Evolutionary conservation across 768 basidiomycete genomes (phyloP).

Genomic region (Sutorius australiensis): DNA sequence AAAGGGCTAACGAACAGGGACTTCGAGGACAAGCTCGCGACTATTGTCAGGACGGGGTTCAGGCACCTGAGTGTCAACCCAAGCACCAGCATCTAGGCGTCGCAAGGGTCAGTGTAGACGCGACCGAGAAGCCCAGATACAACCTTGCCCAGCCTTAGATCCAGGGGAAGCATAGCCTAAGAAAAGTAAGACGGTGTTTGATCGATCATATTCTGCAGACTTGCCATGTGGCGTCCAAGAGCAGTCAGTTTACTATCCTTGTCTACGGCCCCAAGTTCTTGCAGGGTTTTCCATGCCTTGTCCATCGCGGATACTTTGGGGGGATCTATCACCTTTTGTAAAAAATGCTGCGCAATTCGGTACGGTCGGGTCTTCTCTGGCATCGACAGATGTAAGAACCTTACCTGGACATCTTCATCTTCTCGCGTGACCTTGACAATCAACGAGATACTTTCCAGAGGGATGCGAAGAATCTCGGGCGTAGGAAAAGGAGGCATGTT

Average conservation of each 20-base stretch:
- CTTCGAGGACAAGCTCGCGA: slow-evolving; percentile 81
- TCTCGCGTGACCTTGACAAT: slow-evolving; percentile 78
- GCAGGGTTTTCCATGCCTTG: slow-evolving; percentile 66
- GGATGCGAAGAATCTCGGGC: slow-evolving; percentile 86
- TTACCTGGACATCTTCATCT: slow-evolving; percentile 72
- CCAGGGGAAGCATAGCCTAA: slow-evolving; percentile 82
- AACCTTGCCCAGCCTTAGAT: slow-evolving; percentile 84
- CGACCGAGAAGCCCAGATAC: background rate
- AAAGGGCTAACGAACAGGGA: slow-evolving; percentile 79
- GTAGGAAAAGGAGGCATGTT: slow-evolving; percentile 69
- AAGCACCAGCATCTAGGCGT: slow-evolving; percentile 77
- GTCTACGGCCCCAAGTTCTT: slow-evolving; percentile 76
- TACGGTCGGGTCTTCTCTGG: background rate
- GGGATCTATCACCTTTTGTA: slow-evolving; percentile 78
- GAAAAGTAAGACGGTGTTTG: background rate
- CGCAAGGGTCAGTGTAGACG: background rate
- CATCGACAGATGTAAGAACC: slow-evolving; percentile 12
- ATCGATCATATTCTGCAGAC: slow-evolving; percentile 7
- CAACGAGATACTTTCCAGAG: slow-evolving; percentile 77
- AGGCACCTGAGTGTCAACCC: slow-evolving; percentile 82
- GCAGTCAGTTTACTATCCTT: slow-evolving; percentile 65
- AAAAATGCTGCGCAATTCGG: slow-evolving; percentile 45
- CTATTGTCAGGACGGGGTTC: slow-evolving; percentile 76
- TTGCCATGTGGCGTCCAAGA: slow-evolving; percentile 75
- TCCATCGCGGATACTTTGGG: slow-evolving; percentile 75